phyloP scores from a whole-genome alignment of 2,329 filamentous ascomycete genomes.

The Coniella lustricola region DNA sequence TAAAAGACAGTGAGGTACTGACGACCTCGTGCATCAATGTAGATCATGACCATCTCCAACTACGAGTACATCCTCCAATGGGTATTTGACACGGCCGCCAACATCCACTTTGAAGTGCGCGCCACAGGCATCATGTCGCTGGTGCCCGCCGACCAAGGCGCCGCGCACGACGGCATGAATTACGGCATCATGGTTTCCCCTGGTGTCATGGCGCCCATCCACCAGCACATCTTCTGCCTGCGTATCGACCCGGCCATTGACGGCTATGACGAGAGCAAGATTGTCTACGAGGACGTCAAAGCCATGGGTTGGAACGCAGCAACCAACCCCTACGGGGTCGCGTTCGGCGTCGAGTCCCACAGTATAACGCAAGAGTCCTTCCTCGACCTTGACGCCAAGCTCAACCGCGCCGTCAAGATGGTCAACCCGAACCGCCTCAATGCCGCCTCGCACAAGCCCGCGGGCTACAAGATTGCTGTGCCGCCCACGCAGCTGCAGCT shows the following conservation, averaged over 20 bases:
- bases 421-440: constrained; percentile 47
- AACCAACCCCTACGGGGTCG: constrained; percentile 1
- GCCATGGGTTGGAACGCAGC: constrained; percentile 8
- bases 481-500: constrained; percentile 50
- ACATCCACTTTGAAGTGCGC: constrained; percentile 16
- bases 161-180: constrained; percentile 15
- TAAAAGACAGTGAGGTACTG: too few species aligned
- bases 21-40: constrained; percentile 17
- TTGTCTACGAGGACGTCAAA: constrained; percentile 46
- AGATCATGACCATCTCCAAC: constrained; percentile 51
- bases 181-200: constrained; percentile 35
- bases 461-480: constrained; percentile 42
- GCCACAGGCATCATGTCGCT: constrained; percentile 35
- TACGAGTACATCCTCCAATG: constrained; percentile 41
- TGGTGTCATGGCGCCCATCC: constrained; percentile 48
- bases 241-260: constrained; percentile 50
- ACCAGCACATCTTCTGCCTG: constrained; percentile 50
- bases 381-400: not conserved
- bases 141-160: constrained; percentile 36
- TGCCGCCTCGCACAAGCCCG: constrained; percentile 39
- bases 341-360: constrained; percentile 2
- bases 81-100: constrained; percentile 43
- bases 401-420: constrained; percentile 17
- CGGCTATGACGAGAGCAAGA: constrained; percentile 39
- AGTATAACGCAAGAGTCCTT: not conserved